A percentile compares a stretch with the other conserved stretches of the same genome.
Conservation (phyloP, 345 rosid species). For the Populus davidiana region DNA sequence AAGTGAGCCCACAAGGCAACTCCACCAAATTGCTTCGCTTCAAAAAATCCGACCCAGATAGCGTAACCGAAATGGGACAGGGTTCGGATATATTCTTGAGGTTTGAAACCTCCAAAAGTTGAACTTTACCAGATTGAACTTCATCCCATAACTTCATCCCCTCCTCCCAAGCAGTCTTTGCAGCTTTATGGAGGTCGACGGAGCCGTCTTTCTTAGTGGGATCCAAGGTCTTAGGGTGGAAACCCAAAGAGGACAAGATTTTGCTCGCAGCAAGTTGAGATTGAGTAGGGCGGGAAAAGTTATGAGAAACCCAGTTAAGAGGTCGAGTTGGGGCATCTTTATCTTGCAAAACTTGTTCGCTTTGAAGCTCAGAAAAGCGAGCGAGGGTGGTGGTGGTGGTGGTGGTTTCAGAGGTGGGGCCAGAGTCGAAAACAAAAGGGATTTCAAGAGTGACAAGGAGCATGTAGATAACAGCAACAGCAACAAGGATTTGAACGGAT, state of each 20-base stretch:
- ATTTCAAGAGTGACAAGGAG: conserved; percentile 67
- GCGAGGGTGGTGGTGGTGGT: conserved; percentile 15
- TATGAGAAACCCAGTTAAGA: conserved; percentile 37
- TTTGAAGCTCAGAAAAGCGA: conserved; percentile 46
- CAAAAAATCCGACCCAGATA: conserved; percentile 60
- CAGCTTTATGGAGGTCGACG: conserved; percentile 71
- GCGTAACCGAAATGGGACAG: conserved; percentile 61
- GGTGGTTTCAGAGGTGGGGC: conserved; percentile 42
- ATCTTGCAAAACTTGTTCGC: conserved; percentile 41
- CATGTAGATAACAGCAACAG: conserved; percentile 51
- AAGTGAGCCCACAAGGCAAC: conserved; percentile 80
- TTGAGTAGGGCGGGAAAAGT: conserved; percentile 33
- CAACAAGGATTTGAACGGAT: conserved; percentile 64
- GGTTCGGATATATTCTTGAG: conserved; percentile 39
- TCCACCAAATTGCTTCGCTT: conserved; percentile 46
- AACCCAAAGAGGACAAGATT: conserved; percentile 53
- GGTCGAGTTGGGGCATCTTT: conserved; percentile 60
- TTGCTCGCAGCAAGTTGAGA: conserved; percentile 10
- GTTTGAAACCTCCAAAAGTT: conserved; percentile 4
- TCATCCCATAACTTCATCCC: conserved; percentile 74
- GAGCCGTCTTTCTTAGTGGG: conserved; percentile 54
- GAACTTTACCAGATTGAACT: conserved; percentile 45
- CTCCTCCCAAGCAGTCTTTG: conserved; percentile 65
- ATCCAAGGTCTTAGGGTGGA: conserved; percentile 53
- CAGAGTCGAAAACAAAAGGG: conserved; percentile 68